phyloP scores from a whole-genome alignment of 1,284 basidiomycete species.

The Coniferiporia weirii region DNA sequence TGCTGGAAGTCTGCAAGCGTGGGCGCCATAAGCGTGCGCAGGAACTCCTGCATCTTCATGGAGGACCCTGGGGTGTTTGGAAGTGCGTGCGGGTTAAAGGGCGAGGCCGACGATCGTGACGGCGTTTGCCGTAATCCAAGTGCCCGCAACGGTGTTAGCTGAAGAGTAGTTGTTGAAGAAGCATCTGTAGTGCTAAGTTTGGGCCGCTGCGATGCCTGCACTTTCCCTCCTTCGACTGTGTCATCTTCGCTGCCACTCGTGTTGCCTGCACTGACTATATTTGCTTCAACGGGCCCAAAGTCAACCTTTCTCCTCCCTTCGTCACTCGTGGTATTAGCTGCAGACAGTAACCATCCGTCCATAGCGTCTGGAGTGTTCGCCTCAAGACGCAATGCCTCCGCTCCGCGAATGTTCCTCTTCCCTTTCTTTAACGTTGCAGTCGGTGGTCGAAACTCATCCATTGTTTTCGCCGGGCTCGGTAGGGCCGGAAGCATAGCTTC shows the following conservation, averaged over 20 bases:
- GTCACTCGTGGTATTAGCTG: conserved; percentile 21
- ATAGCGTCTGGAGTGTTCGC: conserved; percentile 20
- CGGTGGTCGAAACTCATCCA: neutral
- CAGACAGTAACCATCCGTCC: conserved; percentile 39
- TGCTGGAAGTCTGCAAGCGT: conserved; percentile 66
- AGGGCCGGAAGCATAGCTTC: neutral
- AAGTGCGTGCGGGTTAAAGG: conserved; percentile 18
- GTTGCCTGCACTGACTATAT: conserved; percentile 26
- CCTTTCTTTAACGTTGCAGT: neutral
- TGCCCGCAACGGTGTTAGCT: neutral
- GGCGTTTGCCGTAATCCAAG: conserved; percentile 26
- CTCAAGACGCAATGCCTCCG: neutral
- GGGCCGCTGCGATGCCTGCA: conserved; percentile 19
- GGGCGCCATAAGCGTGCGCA: conserved; percentile 58
- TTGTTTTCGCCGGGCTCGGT: neutral
- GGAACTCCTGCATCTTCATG: conserved; percentile 49
- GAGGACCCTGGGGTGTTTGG: conserved; percentile 25
- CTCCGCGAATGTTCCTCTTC: neutral
- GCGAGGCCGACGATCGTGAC: conserved; percentile 28
- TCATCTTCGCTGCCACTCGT: conserved; percentile 28
- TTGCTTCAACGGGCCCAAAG: conserved; percentile 23
- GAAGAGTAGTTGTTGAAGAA: neutral
- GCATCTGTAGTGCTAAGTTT: conserved; percentile 10
- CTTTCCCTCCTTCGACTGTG: conserved; percentile 21
- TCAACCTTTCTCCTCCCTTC: conserved; percentile 27